Evolutionary conservation across 2,329 filamentous ascomycete genomes (phyloP), one percentile per base, ranked within the genome.

Genomic region (Mycocentrospora acerina): DNA sequence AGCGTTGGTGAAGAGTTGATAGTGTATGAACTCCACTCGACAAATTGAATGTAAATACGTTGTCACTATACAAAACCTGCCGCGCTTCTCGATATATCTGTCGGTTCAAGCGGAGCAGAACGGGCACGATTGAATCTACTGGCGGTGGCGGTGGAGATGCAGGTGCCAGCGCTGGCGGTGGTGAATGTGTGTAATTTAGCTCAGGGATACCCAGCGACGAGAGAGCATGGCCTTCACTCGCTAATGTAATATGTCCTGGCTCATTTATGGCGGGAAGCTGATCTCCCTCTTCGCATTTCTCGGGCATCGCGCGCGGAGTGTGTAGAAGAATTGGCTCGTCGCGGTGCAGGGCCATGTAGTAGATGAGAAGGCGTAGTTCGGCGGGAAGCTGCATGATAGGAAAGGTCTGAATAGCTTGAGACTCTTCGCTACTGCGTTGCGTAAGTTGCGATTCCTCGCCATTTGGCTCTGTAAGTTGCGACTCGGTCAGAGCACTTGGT

Each of bases 291-390:
- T 44, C 39, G 19, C 38, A 30, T 26, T 40, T 42, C 24, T 51
- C 43, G 10, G 44, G 35, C 19, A 9, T 22, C 10, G 32, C 35
- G 18, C 53, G 50, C 13, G 44, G 29, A 19, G 52, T 46, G 37
- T 66, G 61, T 1, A 69, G 55, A 13, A 57, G 37, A 14, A 69
- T 49, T 1, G 65, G 58, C 9, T 49, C 44, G 12, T 53, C 45
- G 14, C 62, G 56, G 4, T 49, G 44, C 12, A 70, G 60, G 0
- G 60, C 59, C 54, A 64, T 60, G 38, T 69, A 60, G 50, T 74
- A 75, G 40, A 75, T 69, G 40, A 69, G 61, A 14, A 72, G 53
- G 13, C 71, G 62, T n/a, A 74, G 60, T 48, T 74, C 72, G n/a
- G 71, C 64, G 3, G 71, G 70, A n/a, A 73, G 55, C 10, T 64